Percentiles rank a stretch among this genome's conserved stretches.
These are phyloP conservation scores for Cichorium intybus DNA, from an alignment of 140 eudicot species.

Conservation along the genomic window DNA sequence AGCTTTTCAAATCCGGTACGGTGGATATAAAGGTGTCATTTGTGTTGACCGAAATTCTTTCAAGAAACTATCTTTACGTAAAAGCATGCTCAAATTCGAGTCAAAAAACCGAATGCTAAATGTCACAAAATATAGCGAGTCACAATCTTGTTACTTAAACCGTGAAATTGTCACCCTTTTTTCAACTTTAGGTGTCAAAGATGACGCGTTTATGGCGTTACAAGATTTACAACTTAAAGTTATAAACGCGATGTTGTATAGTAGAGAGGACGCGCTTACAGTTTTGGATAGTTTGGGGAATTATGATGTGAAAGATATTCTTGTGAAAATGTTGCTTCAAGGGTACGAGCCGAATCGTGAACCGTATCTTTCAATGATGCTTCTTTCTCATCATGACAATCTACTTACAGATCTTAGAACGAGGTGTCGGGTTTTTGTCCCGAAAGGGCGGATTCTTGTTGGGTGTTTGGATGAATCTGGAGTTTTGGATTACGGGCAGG, in stretches of 20 bases:
- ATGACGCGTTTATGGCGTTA: slow-evolving; percentile 45
- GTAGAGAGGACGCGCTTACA: slow-evolving; percentile 58
- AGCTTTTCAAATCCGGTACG: slow-evolving; percentile 90
- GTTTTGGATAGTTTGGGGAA: slow-evolving; percentile 63
- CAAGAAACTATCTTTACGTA: slow-evolving; percentile 68
- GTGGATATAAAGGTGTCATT: slow-evolving; percentile 94
- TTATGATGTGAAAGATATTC: slow-evolving; percentile 47
- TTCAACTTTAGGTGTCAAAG: slow-evolving; percentile 79
- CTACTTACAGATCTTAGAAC: slow-evolving; percentile 50
- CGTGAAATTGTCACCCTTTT: slow-evolving; percentile 80
- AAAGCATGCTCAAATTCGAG: slow-evolving; percentile 91
- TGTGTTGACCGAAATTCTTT: slow-evolving; percentile 74
- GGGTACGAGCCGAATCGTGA: slow-evolving; percentile 76
- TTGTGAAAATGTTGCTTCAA: slow-evolving; percentile 63
- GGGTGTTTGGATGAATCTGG: slow-evolving; percentile 85
- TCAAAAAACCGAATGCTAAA: slow-evolving; percentile 86
- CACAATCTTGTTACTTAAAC: slow-evolving; percentile 84
- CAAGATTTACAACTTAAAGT: slow-evolving; percentile 52
- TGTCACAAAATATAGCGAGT: slow-evolving; percentile 72
- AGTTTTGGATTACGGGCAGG: slow-evolving; percentile 64
- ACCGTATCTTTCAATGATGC: slow-evolving; percentile 87
- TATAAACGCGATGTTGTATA: slow-evolving; percentile 54
- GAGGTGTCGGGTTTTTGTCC: slow-evolving; percentile 63
- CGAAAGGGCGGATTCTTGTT: slow-evolving; percentile 61
- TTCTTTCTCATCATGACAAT: slow-evolving; percentile 58